Evolutionary conservation across 2,329 filamentous ascomycete genomes (phyloP).

Genomic region (Septoria linicola): DNA sequence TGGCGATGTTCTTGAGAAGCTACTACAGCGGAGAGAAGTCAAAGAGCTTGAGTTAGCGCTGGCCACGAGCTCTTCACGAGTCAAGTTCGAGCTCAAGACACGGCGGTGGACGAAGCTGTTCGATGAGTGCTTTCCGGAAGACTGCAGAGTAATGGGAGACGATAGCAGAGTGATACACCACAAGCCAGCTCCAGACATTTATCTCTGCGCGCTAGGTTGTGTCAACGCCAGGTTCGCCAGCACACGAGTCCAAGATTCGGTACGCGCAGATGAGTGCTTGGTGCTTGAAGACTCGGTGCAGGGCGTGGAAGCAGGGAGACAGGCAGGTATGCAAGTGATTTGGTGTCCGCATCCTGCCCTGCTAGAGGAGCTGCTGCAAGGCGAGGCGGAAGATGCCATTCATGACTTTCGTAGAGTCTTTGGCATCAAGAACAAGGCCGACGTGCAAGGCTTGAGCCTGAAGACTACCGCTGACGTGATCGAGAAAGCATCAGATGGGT

Average conservation of each 20-base stretch:
- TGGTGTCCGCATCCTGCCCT: constrained; percentile 84
- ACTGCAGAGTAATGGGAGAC: constrained; percentile 78
- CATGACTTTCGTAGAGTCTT: too few relatives aligned
- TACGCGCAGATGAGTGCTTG: constrained; percentile 79
- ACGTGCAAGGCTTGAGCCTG: too few relatives aligned
- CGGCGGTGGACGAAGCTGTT: constrained; percentile 52
- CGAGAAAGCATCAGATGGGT: too few relatives aligned
- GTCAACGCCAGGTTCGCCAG: constrained; percentile 58
- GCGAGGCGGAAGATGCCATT: too few relatives aligned
- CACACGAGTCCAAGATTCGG: constrained; percentile 40
- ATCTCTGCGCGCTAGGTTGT: constrained; percentile 74
- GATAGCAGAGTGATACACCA: constrained; percentile 75
- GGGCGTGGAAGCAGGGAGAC: constrained; percentile 81
- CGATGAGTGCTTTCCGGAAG: constrained; percentile 55
- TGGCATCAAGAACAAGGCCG: too few relatives aligned
- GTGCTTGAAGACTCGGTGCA: constrained; percentile 93
- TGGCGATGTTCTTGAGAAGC: constrained; percentile 53
- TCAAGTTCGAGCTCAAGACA: constrained; percentile 75
- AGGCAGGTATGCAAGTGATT: constrained; percentile 87
- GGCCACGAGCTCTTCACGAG: constrained; percentile 72
- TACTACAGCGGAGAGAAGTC: constrained; percentile 38
- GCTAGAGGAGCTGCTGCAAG: constrained; percentile 53
- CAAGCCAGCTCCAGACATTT: constrained; percentile 93
- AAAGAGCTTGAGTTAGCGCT: constrained; percentile 68
- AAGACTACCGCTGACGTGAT: too few relatives aligned